These are phyloP conservation scores for Silene conica DNA, from an alignment of 148 eudicot genomes.

Conservation along the genomic window DNA sequence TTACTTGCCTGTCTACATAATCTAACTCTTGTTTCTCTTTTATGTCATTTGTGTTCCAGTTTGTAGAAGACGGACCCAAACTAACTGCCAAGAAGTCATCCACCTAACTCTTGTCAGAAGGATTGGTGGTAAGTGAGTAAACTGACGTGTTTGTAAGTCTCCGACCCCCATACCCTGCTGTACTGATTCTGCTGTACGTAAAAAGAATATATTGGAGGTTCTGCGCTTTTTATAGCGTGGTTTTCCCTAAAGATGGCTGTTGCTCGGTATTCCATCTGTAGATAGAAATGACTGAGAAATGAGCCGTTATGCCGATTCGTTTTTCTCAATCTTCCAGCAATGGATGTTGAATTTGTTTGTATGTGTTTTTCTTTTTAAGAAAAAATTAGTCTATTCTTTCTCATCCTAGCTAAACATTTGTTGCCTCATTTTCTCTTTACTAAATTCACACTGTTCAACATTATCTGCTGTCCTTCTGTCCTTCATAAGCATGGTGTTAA, in stretches of 20 bases:
- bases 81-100: conserved; percentile 26
- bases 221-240: conserved; percentile 17
- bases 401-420: neutral
- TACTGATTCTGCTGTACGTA: conserved; percentile 20
- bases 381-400: neutral
- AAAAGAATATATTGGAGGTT: conserved; percentile 12
- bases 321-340: conserved; percentile 23
- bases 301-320: conserved; percentile 18
- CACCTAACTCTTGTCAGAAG: conserved; percentile 22
- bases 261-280: conserved; percentile 25
- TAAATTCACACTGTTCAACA: neutral
- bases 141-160: conserved; percentile 27
- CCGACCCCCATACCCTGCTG: conserved; percentile 29
- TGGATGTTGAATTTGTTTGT: conserved; percentile 24
- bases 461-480: neutral
- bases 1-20: neutral
- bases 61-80: conserved; percentile 25
- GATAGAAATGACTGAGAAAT: conserved; percentile 30
- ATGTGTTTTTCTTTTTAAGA: conserved; percentile 12
- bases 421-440: neutral
- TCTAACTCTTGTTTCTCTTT: neutral
- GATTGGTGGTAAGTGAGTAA: conserved; percentile 37
- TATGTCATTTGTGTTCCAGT: conserved; percentile 10
- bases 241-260: conserved; percentile 17
- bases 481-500: neutral